Percentiles rank a stretch among this genome's conserved stretches.
These are phyloP conservation scores for Candida tammaniensis DNA, from an alignment of 805 yeast genomes.

Conservation along the genomic window DNA sequence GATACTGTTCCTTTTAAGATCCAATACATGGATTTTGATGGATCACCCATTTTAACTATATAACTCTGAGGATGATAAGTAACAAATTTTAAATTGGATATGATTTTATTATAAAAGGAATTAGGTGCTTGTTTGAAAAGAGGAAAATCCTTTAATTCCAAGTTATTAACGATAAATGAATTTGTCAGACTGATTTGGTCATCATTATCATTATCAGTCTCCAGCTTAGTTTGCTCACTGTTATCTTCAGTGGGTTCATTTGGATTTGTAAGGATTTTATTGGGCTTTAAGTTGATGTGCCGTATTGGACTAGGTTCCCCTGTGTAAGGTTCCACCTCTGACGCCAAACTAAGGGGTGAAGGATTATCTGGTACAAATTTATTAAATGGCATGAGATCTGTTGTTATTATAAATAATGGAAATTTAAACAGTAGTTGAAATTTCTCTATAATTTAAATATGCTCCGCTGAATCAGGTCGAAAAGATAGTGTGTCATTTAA, in stretches of 20 bases:
- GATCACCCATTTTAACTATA: slow-evolving; percentile 69
- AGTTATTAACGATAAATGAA: slow-evolving; percentile 20
- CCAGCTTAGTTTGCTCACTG: not conserved
- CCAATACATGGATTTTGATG: slow-evolving; percentile 78
- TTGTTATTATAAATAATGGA: too few species aligned
- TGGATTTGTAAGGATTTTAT: not conserved
- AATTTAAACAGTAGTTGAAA: too few species aligned
- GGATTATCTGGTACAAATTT: slow-evolving; percentile 24
- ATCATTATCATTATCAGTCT: slow-evolving; percentile 2
- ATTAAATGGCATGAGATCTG: too few species aligned
- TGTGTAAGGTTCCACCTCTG: too few species aligned
- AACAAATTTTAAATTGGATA: slow-evolving; percentile 54
- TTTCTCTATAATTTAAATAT: too few species aligned
- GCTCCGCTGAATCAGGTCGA: too few species aligned
- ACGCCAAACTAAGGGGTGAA: slow-evolving; percentile 23
- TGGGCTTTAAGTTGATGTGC: too few species aligned
- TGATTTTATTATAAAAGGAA: slow-evolving; percentile 58
- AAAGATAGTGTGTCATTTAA: too few species aligned
- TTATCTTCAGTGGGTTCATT: not conserved
- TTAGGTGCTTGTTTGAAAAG: slow-evolving; percentile 67
- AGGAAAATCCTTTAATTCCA: slow-evolving; percentile 37
- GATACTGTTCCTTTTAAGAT: slow-evolving; percentile 70
- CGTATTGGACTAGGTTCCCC: too few species aligned
- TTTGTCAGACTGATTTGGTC: slow-evolving; percentile 16
- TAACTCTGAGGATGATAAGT: slow-evolving; percentile 68